Evolutionary conservation across 1,284 basidiomycete species (phyloP).

Genomic region (Ganoderma meredithae): DNA sequence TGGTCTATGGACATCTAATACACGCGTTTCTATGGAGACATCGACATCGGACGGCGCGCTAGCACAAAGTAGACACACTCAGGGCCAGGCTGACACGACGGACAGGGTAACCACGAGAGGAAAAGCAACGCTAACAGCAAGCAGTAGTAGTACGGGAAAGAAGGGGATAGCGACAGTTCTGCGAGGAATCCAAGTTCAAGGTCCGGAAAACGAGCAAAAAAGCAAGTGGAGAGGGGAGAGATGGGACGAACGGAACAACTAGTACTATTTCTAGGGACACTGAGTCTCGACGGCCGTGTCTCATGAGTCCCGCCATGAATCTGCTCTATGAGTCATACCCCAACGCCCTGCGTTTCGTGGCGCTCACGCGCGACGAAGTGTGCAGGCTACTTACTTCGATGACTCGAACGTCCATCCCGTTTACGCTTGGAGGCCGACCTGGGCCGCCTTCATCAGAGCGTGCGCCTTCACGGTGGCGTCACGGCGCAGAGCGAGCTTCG

Average conservation of each 20-base stretch:
- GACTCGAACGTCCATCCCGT: too few species aligned
- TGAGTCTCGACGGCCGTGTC: neutral
- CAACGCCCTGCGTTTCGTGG: constrained; percentile 11
- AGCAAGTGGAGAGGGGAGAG: neutral
- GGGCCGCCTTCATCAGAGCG: constrained; percentile 57
- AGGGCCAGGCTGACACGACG: neutral
- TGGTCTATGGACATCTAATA: constrained; percentile 18
- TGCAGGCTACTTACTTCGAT: too few species aligned
- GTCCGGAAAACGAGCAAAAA: neutral
- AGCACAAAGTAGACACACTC: constrained; percentile 11
- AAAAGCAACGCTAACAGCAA: neutral
- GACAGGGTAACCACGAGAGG: neutral
- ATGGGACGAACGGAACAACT: neutral
- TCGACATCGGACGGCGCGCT: neutral
- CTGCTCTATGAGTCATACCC: constrained; percentile 27
- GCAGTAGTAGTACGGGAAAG: constrained; percentile 8
- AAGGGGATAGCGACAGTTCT: neutral
- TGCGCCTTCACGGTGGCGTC: constrained; percentile 52
- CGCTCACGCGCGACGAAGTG: neutral
- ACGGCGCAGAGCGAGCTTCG: constrained; percentile 60
- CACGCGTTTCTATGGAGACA: constrained; percentile 26
- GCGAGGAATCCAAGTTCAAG: neutral
- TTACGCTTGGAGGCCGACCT: constrained; percentile 42
- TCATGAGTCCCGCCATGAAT: constrained; percentile 9
- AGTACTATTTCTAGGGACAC: constrained; percentile 6